Evolutionary conservation across 1,284 basidiomycete species (phyloP).

Genomic region (Sphagnurus paluster): DNA sequence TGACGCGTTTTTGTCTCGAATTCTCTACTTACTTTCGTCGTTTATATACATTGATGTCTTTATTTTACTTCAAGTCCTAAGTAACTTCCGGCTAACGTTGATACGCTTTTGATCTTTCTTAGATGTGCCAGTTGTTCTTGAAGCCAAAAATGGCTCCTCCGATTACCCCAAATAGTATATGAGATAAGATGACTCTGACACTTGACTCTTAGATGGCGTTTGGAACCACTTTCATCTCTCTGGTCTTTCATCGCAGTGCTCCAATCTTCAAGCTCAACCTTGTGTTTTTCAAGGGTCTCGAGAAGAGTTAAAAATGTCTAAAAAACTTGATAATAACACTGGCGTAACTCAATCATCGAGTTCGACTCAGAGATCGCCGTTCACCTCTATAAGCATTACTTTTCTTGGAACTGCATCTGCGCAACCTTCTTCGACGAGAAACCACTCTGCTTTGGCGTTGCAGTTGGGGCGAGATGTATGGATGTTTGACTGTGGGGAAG

Average conservation of each 20-base stretch:
- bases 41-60: too few species aligned
- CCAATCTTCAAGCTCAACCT: background rate
- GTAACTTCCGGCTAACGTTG: too few species aligned
- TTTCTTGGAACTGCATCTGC: conserved; percentile 81
- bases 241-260: background rate
- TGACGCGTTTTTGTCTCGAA: background rate
- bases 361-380: conserved; percentile 16
- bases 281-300: background rate
- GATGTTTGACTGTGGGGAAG: conserved; percentile 92
- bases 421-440: conserved; percentile 72
- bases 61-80: background rate
- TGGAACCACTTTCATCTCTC: too few species aligned
- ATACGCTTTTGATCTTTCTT: too few species aligned
- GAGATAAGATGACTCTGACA: too few species aligned
- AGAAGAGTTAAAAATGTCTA: conserved; percentile 1
- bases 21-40: too few species aligned
- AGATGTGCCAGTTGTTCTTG: too few species aligned
- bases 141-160: too few species aligned
- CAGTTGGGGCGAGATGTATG: conserved; percentile 67
- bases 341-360: background rate
- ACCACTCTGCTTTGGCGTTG: conserved; percentile 70
- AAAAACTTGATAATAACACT: background rate
- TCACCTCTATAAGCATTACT: conserved; percentile 51
- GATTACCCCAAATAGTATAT: too few species aligned
- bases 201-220: too few species aligned